These are phyloP conservation scores for Agastache rugosa DNA, from an alignment of 257 asterid genomes.

Conservation along the genomic window DNA sequence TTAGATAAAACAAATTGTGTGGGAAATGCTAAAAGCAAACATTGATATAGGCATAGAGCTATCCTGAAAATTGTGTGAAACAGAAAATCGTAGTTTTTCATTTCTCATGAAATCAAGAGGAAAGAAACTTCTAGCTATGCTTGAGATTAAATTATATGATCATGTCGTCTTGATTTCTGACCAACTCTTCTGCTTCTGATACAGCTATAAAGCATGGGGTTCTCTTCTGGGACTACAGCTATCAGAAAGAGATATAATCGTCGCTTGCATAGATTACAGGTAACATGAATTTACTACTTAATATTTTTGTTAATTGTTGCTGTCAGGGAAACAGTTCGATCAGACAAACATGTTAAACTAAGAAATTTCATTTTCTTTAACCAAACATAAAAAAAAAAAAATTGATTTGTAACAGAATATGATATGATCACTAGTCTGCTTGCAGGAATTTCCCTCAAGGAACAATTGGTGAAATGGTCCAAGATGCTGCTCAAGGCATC, in stretches of 20 bases:
- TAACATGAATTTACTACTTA: constrained; percentile 27
- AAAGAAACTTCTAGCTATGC: not conserved
- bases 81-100: not conserved
- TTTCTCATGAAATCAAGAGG: not conserved
- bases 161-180: constrained; percentile 30
- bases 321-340: not conserved
- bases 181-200: constrained; percentile 22
- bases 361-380: not conserved
- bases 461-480: constrained; percentile 90
- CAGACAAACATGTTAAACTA: not conserved
- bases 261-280: constrained; percentile 99
- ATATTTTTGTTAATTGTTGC: constrained; percentile 17
- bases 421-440: constrained; percentile 25
- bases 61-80: not conserved
- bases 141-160: constrained; percentile 5
- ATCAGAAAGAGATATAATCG: constrained; percentile 88
- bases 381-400: no score
- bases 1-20: not conserved
- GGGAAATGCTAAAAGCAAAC: not conserved
- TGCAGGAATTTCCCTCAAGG: constrained; percentile 99
- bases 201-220: constrained; percentile 99
- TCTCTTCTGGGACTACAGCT: constrained; percentile 86
- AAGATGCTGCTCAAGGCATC: constrained; percentile 95
- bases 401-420: not conserved
- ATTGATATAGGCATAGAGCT: not conserved